Evolutionary conservation across 352 stramenopile genomes (phyloP).

Genomic region (Pythium pyrilobum): DNA sequence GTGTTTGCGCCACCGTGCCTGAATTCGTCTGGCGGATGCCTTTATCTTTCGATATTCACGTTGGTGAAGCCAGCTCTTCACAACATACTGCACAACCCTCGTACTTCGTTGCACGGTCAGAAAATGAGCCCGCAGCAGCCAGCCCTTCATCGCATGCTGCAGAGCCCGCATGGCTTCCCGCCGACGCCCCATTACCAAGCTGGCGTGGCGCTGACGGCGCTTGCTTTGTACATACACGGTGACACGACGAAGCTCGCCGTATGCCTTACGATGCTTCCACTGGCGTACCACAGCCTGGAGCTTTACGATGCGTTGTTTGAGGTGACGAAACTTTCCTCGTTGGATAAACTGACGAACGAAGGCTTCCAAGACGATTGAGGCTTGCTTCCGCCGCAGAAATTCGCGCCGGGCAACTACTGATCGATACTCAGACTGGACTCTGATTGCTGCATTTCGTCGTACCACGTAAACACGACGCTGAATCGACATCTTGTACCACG

Average conservation of each 20-base stretch:
- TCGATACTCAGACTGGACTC: constrained; percentile 47
- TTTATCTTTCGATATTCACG: constrained; percentile 33
- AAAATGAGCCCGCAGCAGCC: constrained; percentile 37
- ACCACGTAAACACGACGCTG: constrained; percentile 26
- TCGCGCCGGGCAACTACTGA: constrained; percentile 29
- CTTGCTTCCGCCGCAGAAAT: constrained; percentile 43
- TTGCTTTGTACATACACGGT: constrained; percentile 44
- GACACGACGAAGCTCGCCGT: constrained; percentile 17
- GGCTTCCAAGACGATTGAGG: constrained; percentile 55
- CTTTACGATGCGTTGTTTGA: constrained; percentile 66
- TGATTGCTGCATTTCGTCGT: constrained; percentile 24
- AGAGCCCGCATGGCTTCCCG: constrained; percentile 28
- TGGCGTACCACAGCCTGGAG: constrained; percentile 55
- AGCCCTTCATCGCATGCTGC: constrained; percentile 50
- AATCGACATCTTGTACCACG: constrained; percentile 50
- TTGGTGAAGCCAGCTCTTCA: constrained; percentile 50
- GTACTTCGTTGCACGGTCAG: constrained; percentile 28
- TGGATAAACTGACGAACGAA: constrained; percentile 70
- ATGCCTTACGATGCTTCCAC: constrained; percentile 32
- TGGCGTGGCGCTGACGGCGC: constrained; percentile 29
- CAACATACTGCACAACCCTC: constrained; percentile 35
- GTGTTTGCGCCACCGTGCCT: constrained; percentile 37
- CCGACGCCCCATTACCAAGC: constrained; percentile 15
- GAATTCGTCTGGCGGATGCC: constrained; percentile 27
- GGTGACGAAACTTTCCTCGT: constrained; percentile 45